Percentiles rank a stretch among this genome's conserved stretches.
Evolutionary conservation across 371 early-diverging fungal species (phyloP).

Genomic region (Mortierella sp.): DNA sequence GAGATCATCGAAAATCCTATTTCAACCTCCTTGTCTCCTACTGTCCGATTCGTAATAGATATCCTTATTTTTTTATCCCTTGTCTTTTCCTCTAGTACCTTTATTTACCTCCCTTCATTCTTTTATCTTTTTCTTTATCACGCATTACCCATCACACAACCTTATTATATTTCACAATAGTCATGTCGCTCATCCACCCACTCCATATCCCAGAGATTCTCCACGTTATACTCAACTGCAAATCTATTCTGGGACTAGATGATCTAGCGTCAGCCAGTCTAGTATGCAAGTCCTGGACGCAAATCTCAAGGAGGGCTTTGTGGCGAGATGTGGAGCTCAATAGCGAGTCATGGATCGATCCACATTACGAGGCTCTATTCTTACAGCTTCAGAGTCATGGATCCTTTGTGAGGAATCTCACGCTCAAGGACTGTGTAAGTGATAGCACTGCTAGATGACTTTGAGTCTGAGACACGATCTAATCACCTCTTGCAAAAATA

Average conservation of each 20-base stretch:
- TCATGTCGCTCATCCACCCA: not conserved
- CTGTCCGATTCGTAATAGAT: not conserved
- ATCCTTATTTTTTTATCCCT: not conserved
- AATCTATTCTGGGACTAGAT: constrained; percentile 11
- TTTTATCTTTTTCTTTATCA: not conserved
- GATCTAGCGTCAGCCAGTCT: constrained; percentile 27
- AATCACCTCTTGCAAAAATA: not conserved
- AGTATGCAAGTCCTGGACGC: constrained; percentile 29
- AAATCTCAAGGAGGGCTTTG: constrained; percentile 13
- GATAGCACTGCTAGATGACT: not conserved
- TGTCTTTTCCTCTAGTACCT: not conserved
- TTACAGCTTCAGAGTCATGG: constrained; percentile 29
- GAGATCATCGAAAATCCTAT: not conserved
- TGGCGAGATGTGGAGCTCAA: constrained; percentile 46
- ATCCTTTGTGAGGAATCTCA: constrained; percentile 22
- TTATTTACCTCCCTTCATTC: not conserved
- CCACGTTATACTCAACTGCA: constrained; percentile 19
- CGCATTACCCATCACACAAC: not conserved
- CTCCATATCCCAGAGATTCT: constrained; percentile 43
- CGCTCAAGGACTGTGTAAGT: constrained; percentile 47
- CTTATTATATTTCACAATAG: not conserved
- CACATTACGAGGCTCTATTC: constrained; percentile 18
- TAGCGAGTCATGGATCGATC: constrained; percentile 40
- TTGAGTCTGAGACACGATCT: not conserved
- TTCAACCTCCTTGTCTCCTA: not conserved